Base-by-base conservation (phyloP, 345 rosid genomes). In the Brassica juncea region DNA sequence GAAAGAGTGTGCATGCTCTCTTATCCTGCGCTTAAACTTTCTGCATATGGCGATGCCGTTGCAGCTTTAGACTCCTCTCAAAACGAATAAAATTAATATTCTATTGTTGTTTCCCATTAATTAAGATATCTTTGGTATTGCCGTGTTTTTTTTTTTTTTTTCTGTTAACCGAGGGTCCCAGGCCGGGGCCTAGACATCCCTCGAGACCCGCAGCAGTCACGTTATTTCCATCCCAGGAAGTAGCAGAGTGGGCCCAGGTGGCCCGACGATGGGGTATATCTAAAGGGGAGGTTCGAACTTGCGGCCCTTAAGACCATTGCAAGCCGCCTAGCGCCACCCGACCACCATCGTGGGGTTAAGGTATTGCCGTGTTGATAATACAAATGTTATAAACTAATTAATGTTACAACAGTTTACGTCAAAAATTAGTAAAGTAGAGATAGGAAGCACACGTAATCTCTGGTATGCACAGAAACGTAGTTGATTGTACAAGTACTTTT, bases 11-110 rank as follows among this genome's bases (percentile, higher is more conserved):
- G 91, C 85, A 74, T 75, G 84, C 89, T 85, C 88, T 84, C 88
- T 84, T 88, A 82, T 85, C 90, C 89, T 86, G 83, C 85, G 86
- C 90, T 76, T 81, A 80, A 82, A 83, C 89, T 88, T 86, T 84
- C 92, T 84, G 86, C 72, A 86, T 63, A 84, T 82, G 84, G 88
- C 78, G 90, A 86, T 87, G 84, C 81, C 93, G 81, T 92, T 68
- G 96, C 97, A 92, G 96, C 96, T 90, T 94, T 88, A 82, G 86
- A 86, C 89, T 39, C 47, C 55, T 47, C 85, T 78, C 70, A 70
- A n/a, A 58, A 37, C 59, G 71, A 78, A 42, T 10, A 42, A 42
- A 68, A 47, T 73, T 37, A 10, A 9, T 39, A 79, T 74, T 62
- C 21, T 79, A 19, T 74, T 79, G 28, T 74, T 49, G 7, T 62